A percentile compares a stretch with the other conserved stretches of the same genome.
phyloP scores from a whole-genome alignment of 306 rosid species.

The Quercus ilex region DNA sequence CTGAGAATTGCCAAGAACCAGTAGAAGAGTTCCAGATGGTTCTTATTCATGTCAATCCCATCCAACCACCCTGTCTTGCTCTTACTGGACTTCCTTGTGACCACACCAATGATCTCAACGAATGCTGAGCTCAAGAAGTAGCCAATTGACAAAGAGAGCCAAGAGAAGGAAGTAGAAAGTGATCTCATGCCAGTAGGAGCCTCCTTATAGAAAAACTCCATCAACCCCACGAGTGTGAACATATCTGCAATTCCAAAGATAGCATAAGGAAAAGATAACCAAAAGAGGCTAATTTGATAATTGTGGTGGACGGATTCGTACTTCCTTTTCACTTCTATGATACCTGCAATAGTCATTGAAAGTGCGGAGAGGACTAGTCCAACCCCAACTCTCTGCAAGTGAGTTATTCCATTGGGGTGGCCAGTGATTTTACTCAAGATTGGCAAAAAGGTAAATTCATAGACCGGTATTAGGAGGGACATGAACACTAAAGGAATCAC shows the following conservation, averaged over 20 bases:
- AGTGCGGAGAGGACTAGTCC: constrained; percentile 52
- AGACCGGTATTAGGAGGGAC: constrained; percentile 47
- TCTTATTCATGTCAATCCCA: constrained; percentile 40
- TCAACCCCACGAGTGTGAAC: constrained; percentile 52
- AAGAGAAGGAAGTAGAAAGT: constrained; percentile 47
- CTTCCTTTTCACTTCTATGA: constrained; percentile 43
- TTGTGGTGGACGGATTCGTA: constrained; percentile 21
- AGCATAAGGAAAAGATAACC: constrained; percentile 59
- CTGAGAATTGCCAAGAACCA: constrained; percentile 55
- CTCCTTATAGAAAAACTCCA: constrained; percentile 59
- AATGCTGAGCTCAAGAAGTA: constrained; percentile 46
- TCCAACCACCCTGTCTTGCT: constrained; percentile 53
- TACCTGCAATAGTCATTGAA: constrained; percentile 50
- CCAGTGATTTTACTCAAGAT: constrained; percentile 36
- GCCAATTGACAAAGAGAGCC: constrained; percentile 48
- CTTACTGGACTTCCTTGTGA: constrained; percentile 22
- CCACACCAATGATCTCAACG: constrained; percentile 35
- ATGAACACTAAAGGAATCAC: constrained; percentile 56
- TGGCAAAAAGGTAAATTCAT: constrained; percentile 45
- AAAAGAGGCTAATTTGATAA: constrained; percentile 39
- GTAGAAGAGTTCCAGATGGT: constrained; percentile 38
- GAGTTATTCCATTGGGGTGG: constrained; percentile 44
- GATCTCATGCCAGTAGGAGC: constrained; percentile 57
- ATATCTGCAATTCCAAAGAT: constrained; percentile 59
- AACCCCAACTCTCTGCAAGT: constrained; percentile 52